Conservation (phyloP, 768 basidiomycete species). For the Phanerochaete carnosa region DNA sequence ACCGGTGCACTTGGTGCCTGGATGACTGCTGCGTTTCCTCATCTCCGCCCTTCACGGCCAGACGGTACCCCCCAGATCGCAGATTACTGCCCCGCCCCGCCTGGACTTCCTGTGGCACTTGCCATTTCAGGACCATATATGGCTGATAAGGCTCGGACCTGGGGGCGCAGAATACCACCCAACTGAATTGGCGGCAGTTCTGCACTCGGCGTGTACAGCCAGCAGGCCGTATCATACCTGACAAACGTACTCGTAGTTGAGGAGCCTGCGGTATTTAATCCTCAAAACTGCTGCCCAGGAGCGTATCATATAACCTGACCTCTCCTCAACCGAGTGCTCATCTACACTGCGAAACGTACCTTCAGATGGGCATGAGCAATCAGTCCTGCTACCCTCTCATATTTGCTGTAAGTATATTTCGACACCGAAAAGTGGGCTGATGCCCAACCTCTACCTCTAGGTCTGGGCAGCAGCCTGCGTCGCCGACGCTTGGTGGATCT, state of each 20-base stretch:
- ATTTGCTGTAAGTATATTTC: background rate
- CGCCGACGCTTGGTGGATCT: constrained; percentile 13
- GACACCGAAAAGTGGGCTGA: background rate
- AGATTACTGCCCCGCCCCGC: no score
- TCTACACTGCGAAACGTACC: background rate
- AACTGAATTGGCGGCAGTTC: background rate
- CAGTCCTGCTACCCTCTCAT: background rate
- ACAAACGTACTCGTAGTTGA: background rate
- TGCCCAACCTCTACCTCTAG: background rate
- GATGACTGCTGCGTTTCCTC: no score
- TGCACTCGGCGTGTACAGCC: background rate
- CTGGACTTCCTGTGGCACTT: no score
- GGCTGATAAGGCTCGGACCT: no score
- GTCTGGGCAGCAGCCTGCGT: constrained; percentile 9
- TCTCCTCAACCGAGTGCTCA: background rate
- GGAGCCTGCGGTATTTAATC: background rate
- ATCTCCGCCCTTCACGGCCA: no score
- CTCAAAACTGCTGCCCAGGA: background rate
- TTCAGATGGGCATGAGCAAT: background rate
- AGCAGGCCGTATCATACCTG: background rate
- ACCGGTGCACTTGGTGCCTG: no score
- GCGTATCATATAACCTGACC: background rate
- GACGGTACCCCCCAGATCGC: no score
- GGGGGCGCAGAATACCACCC: no score
- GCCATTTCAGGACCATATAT: no score